phyloP scores from a whole-genome alignment of 2,329 filamentous ascomycete genomes.

The Cercospora janseana region DNA sequence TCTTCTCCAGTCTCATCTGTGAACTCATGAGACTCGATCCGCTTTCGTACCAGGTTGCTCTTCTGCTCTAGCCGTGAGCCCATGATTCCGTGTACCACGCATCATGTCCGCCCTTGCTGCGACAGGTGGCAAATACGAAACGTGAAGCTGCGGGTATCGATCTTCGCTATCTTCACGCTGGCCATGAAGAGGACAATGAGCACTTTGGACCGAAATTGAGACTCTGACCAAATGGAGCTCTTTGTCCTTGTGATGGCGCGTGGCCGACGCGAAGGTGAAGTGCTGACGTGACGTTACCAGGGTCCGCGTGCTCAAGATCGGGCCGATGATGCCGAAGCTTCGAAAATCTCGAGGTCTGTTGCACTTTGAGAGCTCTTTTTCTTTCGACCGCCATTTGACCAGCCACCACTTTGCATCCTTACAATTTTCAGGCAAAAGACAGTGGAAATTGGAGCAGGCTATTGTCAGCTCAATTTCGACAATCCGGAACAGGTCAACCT shows the following conservation, averaged over 20 bases:
- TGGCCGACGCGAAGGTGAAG: slow-evolving; percentile 7
- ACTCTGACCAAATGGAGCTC: neutral
- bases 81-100: slow-evolving; percentile 44
- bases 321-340: slow-evolving; percentile 5
- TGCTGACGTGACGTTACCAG: slow-evolving; percentile 10
- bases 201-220: too few species aligned
- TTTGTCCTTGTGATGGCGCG: slow-evolving; percentile 3
- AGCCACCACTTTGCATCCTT: neutral
- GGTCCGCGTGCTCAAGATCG: neutral
- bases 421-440: neutral
- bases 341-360: slow-evolving; percentile 7
- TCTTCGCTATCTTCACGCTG: neutral
- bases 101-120: slow-evolving; percentile 8
- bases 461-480: neutral
- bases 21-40: slow-evolving; percentile 69
- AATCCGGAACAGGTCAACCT: slow-evolving; percentile 23
- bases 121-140: neutral
- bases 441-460: neutral
- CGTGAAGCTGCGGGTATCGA: neutral
- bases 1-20: slow-evolving; percentile 74
- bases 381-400: neutral
- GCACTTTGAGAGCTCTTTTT: slow-evolving; percentile 7
- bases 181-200: too few species aligned
- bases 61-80: slow-evolving; percentile 62
- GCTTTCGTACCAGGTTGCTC: slow-evolving; percentile 59